Evolutionary conservation across 2,329 filamentous ascomycete species (phyloP).

Genomic region (Pseudogymnoascus sp.): DNA sequence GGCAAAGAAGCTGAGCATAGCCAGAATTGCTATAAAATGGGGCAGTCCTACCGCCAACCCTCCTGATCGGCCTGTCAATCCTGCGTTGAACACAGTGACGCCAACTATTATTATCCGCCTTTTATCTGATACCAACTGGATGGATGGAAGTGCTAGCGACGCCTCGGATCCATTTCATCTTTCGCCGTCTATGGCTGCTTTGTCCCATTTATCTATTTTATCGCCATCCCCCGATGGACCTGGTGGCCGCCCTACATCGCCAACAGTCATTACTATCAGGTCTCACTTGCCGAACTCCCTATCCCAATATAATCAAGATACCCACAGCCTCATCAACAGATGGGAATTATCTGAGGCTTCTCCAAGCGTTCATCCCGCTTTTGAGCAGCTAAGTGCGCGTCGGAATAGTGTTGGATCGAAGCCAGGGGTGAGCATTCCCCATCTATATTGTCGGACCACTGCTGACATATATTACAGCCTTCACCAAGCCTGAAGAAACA

Average conservation of each 20-base stretch:
- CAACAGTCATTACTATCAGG: constrained; percentile 66
- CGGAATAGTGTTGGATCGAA: constrained; percentile 41
- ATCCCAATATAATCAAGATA: constrained; percentile 52
- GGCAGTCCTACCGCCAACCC: constrained; percentile 45
- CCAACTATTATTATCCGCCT: constrained; percentile 48
- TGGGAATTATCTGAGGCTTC: constrained; percentile 68
- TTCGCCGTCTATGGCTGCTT: constrained; percentile 47
- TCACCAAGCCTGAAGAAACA: constrained; percentile 50
- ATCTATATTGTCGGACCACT: constrained; percentile 7
- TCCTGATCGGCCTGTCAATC: constrained; percentile 43
- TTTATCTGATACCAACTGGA: constrained; percentile 50
- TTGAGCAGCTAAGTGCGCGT: constrained; percentile 65
- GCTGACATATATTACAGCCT: constrained; percentile 28
- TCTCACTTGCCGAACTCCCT: constrained; percentile 48
- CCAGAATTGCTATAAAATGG: constrained; percentile 70
- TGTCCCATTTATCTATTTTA: constrained; percentile 70
- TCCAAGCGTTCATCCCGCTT: constrained; percentile 64
- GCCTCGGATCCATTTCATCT: constrained; percentile 34
- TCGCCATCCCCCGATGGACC: constrained; percentile 52
- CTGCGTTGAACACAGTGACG: constrained; percentile 39
- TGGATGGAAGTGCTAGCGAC: constrained; percentile 19
- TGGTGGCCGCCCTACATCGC: constrained; percentile 32
- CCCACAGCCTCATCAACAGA: constrained; percentile 67
- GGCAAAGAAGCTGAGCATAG: constrained; percentile 64
- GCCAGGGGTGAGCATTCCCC: constrained; percentile 22